phyloP scores from a whole-genome alignment of 75 land plant species.

The Pseudotsuga menziesii region DNA sequence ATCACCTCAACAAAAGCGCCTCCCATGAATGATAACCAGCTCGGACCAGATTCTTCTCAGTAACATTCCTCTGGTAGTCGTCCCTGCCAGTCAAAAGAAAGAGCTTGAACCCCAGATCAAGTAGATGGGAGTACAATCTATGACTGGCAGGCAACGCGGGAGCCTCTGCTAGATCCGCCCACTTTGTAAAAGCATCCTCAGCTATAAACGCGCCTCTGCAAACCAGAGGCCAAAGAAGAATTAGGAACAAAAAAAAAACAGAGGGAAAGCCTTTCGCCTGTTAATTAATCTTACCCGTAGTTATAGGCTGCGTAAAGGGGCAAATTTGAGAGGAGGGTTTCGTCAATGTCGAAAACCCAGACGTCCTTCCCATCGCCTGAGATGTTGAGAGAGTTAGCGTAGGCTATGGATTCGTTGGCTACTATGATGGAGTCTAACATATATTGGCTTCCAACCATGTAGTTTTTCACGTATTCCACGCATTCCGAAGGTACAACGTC shows the following conservation, averaged over 20 bases:
- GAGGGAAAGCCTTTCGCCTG: no score
- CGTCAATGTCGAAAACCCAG: slow-evolving; percentile 84
- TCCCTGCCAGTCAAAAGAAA: slow-evolving; percentile 74
- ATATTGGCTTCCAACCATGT: slow-evolving; percentile 54
- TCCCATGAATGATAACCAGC: slow-evolving; percentile 65
- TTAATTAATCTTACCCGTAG: slow-evolving; percentile 45
- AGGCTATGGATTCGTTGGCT: slow-evolving; percentile 29
- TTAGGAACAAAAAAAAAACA: not conserved
- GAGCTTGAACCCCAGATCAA: slow-evolving; percentile 40
- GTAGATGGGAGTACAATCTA: slow-evolving; percentile 48
- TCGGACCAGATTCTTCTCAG: slow-evolving; percentile 39
- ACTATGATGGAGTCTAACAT: slow-evolving; percentile 31
- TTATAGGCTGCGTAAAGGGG: slow-evolving; percentile 54
- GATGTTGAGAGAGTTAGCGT: slow-evolving; percentile 22
- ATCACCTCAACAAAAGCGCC: slow-evolving; percentile 63
- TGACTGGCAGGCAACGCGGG: slow-evolving; percentile 51
- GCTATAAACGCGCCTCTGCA: slow-evolving; percentile 55
- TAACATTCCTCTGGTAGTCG: slow-evolving; percentile 50
- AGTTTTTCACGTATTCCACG: slow-evolving; percentile 35
- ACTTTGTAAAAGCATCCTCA: slow-evolving; percentile 36
- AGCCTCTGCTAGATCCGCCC: slow-evolving; percentile 61
- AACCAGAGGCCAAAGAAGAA: slow-evolving; percentile 1
- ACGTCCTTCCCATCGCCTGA: slow-evolving; percentile 53
- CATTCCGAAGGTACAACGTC: slow-evolving; percentile 44
- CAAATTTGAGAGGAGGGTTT: slow-evolving; percentile 69